Base-by-base conservation (phyloP, 176 grass and related monocot genomes). In the Carex scoparia region DNA sequence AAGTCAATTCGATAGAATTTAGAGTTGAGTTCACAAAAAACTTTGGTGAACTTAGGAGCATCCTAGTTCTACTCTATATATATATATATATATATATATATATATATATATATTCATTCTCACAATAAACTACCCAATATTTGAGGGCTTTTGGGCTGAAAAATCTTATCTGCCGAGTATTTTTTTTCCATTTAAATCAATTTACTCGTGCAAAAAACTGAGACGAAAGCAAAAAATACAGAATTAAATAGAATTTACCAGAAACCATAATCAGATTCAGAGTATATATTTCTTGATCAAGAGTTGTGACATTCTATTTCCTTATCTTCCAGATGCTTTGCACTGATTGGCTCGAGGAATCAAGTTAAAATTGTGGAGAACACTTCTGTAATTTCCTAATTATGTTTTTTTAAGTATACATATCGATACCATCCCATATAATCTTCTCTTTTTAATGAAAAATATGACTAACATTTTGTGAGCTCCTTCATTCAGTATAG, bases 301-400 rank as follows among this genome's bases (percentile, higher is more conserved):
- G n/a, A 73, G n/a, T 72, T 71, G 3, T 81, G 31, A 79, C n/a
- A 81, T 55, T 30, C 12, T 33, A 85, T 51, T 54, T 67, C 70
- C 12, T 33, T 86, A 9, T 57, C 38, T 46, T 87, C 82, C 84
- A 97, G 95, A 81, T 86, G 90, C 62, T 85, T 79, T 48, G 95
- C 81, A 31, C 63, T 98, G 27, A 82, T 98, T 59, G 86, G 90
- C 19, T 94, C 88, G 0, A 93, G 93, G 40, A 78, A 90, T 10
- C 87, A 94, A 83, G 91, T 93, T 30, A 70, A 87, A 87, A 81
- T 93, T n/a, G 79, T 93, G 63, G 91, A 94, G 61, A 93, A 89
- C 65, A 87, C 89, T 1, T 89, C 90, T 4, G 83, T 89, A 72
- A 75, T 90, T 75, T 58, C 73, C 0, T 89, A 86, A 81, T 6